phyloP scores from a whole-genome alignment of 345 rosid genomes.

The Ceriops decandra region DNA sequence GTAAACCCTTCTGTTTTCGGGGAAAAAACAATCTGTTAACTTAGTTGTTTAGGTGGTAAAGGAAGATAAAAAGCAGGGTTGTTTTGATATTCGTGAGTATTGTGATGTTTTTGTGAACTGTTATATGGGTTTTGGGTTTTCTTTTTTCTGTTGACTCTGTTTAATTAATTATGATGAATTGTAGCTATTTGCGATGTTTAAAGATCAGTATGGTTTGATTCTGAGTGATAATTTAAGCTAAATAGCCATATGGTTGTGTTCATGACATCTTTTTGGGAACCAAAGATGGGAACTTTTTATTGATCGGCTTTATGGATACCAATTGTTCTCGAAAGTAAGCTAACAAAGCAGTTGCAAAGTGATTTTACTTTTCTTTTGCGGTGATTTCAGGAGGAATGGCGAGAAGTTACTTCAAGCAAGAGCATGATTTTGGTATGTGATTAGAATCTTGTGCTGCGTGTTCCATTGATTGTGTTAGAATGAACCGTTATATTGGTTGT shows the following conservation, averaged over 20 bases:
- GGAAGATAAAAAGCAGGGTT: neutral
- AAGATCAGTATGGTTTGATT: neutral
- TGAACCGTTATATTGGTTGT: neutral
- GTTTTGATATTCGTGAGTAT: neutral
- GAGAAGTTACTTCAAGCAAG: slow-evolving; percentile 86
- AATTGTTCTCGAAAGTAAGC: too few species aligned
- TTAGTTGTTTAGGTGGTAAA: neutral
- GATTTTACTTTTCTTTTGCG: slow-evolving; percentile 11
- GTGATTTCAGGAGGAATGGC: slow-evolving; percentile 52
- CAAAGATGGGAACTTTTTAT: neutral
- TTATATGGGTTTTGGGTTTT: neutral
- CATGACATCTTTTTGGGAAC: neutral
- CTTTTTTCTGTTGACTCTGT: neutral
- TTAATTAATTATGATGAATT: neutral
- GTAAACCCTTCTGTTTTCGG: too few species aligned
- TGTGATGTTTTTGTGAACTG: neutral
- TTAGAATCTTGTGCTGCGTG: neutral
- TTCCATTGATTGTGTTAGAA: neutral
- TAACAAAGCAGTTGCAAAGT: neutral
- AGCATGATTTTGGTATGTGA: slow-evolving; percentile 74
- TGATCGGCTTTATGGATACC: too few species aligned
- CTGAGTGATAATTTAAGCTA: neutral
- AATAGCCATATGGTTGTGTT: neutral
- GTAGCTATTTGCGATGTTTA: neutral
- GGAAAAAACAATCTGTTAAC: neutral